phyloP scores from a whole-genome alignment of 164 flowering plant species.

The Chimonanthus salicifolius region DNA sequence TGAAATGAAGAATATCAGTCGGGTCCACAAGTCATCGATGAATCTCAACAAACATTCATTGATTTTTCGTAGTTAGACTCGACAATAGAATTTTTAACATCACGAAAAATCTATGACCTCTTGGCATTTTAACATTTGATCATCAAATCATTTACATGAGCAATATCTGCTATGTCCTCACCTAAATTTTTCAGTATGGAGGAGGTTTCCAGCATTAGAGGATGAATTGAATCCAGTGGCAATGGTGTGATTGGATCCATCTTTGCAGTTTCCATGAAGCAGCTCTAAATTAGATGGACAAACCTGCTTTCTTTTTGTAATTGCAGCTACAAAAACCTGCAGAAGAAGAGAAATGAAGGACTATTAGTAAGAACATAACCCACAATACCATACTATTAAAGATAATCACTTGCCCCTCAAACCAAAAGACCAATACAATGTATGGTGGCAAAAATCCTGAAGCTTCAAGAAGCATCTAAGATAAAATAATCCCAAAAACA shows the following conservation, averaged over 20 bases:
- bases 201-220: slow-evolving; percentile 4
- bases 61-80: too few relatives aligned
- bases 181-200: slow-evolving; percentile 26
- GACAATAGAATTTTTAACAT: too few relatives aligned
- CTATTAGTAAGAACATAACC: neutral
- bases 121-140: too few relatives aligned
- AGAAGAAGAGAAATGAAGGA: neutral
- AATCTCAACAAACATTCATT: too few relatives aligned
- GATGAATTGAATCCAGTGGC: slow-evolving; percentile 1
- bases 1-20: too few relatives aligned
- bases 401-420: neutral
- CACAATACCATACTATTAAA: neutral
- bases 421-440: neutral
- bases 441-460: neutral
- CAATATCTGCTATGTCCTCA: neutral
- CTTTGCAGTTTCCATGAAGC: slow-evolving; percentile 43
- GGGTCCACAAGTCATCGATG: too few relatives aligned
- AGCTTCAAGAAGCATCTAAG: neutral
- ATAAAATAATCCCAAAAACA: neutral
- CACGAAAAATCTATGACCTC: too few relatives aligned
- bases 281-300: slow-evolving; percentile 45
- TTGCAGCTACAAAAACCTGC: slow-evolving; percentile 89
- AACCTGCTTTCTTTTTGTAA: slow-evolving; percentile 53
- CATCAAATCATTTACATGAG: neutral
- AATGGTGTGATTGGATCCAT: neutral